Evolutionary conservation across 768 basidiomycete genomes (phyloP).

Genomic region (Suillus subalutaceus): DNA sequence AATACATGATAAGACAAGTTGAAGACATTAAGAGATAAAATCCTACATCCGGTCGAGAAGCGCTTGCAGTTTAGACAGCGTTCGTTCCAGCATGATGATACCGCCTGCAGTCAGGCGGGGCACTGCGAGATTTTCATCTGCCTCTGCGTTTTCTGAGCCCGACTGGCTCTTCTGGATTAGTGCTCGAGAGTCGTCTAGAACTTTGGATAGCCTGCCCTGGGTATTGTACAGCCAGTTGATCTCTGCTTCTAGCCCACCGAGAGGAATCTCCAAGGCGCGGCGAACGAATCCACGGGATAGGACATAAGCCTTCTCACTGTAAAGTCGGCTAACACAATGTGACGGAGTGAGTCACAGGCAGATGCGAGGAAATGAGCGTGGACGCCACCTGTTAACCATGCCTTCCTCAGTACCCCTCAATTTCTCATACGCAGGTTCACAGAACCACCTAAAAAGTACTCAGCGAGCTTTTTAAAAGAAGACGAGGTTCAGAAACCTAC

Average conservation of each 20-base stretch:
- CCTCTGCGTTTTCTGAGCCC: constrained; percentile 28
- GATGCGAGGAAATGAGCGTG: neutral
- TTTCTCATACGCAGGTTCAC: constrained; percentile 94
- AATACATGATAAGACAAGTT: constrained; percentile 14
- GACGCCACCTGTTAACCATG: constrained; percentile 72
- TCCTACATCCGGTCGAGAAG: constrained; percentile 34
- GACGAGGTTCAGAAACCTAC: constrained; percentile 46
- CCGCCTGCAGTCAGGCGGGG: constrained; percentile 81
- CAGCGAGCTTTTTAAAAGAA: constrained; percentile 9
- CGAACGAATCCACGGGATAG: constrained; percentile 88
- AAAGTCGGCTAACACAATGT: constrained; percentile 66
- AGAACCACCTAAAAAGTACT: constrained; percentile 66
- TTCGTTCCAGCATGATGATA: constrained; percentile 77
- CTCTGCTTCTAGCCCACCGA: constrained; percentile 70
- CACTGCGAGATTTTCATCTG: constrained; percentile 55
- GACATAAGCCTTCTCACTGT: constrained; percentile 93
- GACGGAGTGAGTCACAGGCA: constrained; percentile 4
- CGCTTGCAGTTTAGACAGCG: constrained; percentile 63
- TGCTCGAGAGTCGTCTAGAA: constrained; percentile 60
- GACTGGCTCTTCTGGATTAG: constrained; percentile 72
- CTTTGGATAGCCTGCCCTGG: constrained; percentile 65
- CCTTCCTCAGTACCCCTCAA: constrained; percentile 90
- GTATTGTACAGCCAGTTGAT: constrained; percentile 74
- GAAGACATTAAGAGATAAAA: constrained; percentile 17
- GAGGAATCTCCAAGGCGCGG: constrained; percentile 83